Evolutionary conservation across 768 basidiomycete genomes (phyloP).

Genomic region (Leccinellum luteum): DNA sequence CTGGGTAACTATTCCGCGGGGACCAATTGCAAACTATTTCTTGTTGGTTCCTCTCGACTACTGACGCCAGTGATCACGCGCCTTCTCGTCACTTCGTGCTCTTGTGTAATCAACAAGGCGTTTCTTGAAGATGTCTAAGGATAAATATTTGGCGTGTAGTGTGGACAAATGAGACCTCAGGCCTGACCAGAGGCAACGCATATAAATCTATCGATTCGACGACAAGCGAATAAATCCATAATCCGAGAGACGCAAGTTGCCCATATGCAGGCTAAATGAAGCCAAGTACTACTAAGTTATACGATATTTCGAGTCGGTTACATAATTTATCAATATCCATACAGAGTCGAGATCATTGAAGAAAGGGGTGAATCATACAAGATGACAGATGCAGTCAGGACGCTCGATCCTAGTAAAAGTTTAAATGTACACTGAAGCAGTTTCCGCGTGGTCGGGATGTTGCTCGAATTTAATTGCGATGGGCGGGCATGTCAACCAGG

Average conservation of each 20-base stretch:
- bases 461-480: constrained; percentile 58
- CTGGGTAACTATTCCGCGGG: too few relatives aligned
- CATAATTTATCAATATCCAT: constrained; percentile 8
- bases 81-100: too few relatives aligned
- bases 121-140: too few relatives aligned
- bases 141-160: too few relatives aligned
- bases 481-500: constrained; percentile 44
- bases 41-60: too few relatives aligned
- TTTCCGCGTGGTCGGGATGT: constrained; percentile 70
- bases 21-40: too few relatives aligned
- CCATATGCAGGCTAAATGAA: neutral
- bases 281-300: neutral
- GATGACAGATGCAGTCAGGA: neutral
- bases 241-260: neutral
- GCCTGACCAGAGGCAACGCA: too few relatives aligned
- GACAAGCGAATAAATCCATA: neutral
- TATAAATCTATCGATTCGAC: neutral
- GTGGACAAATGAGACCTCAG: too few relatives aligned
- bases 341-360: neutral
- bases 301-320: neutral
- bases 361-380: neutral
- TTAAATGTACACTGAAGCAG: constrained; percentile 54
- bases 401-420: neutral
- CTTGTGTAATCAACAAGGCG: too few relatives aligned
- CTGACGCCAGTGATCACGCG: too few relatives aligned